Conservation (phyloP, 441 rosid species). For the Capsella rubella region DNA sequence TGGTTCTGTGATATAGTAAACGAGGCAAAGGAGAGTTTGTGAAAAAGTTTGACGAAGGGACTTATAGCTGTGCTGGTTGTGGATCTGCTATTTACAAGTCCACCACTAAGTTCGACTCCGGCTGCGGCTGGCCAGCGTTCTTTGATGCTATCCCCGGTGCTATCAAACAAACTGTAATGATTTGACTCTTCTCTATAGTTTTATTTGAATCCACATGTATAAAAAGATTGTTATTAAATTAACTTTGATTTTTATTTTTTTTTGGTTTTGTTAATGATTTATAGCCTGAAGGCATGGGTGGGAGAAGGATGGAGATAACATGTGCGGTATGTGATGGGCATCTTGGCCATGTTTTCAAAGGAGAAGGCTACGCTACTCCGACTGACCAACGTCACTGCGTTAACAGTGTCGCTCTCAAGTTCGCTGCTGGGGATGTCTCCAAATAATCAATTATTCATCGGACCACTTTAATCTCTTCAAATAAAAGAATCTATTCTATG, state of each 20-base stretch:
- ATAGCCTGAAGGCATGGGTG: neutral
- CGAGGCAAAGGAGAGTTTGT: neutral
- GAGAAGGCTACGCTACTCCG: neutral
- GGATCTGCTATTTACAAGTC: neutral
- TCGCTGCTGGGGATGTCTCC: neutral
- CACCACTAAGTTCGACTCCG: neutral
- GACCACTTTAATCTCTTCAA: neutral
- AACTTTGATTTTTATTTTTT: no score
- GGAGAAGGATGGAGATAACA: neutral
- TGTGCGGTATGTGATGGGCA: neutral
- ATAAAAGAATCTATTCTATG: neutral
- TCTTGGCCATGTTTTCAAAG: constrained; percentile 25
- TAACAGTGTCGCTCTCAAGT: neutral
- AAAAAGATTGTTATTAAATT: no score
- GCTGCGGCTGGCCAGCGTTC: neutral
- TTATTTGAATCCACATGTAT: neutral
- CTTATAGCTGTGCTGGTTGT: neutral
- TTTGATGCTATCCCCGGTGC: neutral
- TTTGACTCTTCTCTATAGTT: neutral
- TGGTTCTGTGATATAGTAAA: neutral
- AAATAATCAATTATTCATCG: neutral
- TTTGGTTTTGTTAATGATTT: neutral
- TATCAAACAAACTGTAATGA: neutral
- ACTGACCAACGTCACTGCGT: neutral
- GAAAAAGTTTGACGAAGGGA: neutral